Percentiles rank a stretch among this genome's conserved stretches.
phyloP scores from a whole-genome alignment of 106 monocot genomes.

The Dendrobium huoshanense region DNA sequence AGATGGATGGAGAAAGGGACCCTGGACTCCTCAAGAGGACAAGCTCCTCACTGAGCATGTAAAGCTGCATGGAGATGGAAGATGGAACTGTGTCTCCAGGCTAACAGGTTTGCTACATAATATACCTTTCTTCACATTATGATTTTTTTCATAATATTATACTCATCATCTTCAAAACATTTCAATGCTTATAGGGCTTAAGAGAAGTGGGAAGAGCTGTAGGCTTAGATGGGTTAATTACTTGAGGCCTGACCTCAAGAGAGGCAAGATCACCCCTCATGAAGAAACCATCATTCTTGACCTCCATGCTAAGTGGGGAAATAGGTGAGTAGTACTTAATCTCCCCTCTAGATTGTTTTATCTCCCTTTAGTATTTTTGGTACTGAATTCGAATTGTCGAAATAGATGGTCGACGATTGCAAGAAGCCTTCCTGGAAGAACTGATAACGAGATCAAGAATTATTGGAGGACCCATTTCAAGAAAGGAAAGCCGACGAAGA shows the following conservation, averaged over 20 bases:
- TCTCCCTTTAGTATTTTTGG: background rate
- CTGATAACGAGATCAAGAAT: conserved; percentile 60
- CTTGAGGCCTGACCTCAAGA: conserved; percentile 52
- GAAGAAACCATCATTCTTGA: conserved; percentile 47
- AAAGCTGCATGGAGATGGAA: conserved; percentile 64
- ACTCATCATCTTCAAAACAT: too few relatives aligned
- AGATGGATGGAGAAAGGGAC: conserved; percentile 64
- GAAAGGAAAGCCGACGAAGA: conserved; percentile 56
- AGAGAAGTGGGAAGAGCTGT: conserved; percentile 48
- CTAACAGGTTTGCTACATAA: conserved; percentile 33
- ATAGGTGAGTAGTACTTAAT: conserved; percentile 19
- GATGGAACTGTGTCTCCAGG: conserved; percentile 69
- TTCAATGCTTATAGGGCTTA: conserved; percentile 22
- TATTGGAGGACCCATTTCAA: conserved; percentile 79
- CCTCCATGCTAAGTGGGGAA: conserved; percentile 49
- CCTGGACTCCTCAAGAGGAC: conserved; percentile 77
- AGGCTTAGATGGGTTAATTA: conserved; percentile 57
- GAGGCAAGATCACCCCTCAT: conserved; percentile 47
- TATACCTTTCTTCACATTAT: background rate
- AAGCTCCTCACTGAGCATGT: conserved; percentile 68
- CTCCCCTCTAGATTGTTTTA: background rate
- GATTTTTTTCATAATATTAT: too few relatives aligned
- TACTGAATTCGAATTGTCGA: background rate
- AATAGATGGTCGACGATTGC: conserved; percentile 73
- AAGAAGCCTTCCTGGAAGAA: conserved; percentile 47